Evolutionary conservation across 2,329 filamentous ascomycete species (phyloP).

Genomic region (Aureobasidium leucospermi): DNA sequence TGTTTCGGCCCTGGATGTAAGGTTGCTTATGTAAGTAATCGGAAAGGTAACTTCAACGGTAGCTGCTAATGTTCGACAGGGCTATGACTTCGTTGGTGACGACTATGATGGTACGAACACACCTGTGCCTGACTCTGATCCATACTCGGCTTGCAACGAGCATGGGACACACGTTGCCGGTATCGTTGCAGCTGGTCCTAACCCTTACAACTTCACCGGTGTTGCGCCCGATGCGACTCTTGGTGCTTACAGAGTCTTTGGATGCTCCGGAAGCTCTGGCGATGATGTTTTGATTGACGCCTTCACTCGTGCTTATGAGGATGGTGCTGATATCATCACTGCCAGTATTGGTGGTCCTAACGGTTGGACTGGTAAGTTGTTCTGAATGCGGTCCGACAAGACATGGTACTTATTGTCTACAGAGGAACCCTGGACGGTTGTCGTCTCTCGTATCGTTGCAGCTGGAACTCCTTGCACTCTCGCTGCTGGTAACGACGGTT

Average conservation of each 20-base stretch:
- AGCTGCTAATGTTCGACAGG: slow-evolving; percentile 22
- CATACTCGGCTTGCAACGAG: slow-evolving; percentile 49
- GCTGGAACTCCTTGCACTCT: slow-evolving; percentile 45
- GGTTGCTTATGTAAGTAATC: slow-evolving; percentile 36
- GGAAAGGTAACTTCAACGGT: neutral
- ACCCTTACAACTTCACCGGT: slow-evolving; percentile 50
- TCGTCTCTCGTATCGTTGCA: slow-evolving; percentile 36
- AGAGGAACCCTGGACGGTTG: slow-evolving; percentile 33
- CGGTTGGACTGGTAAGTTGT: slow-evolving; percentile 24
- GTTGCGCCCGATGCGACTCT: slow-evolving; percentile 51
- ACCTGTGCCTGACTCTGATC: slow-evolving; percentile 43
- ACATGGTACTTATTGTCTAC: neutral
- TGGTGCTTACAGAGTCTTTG: slow-evolving; percentile 52
- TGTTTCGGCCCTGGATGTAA: slow-evolving; percentile 55
- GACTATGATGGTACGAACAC: slow-evolving; percentile 29
- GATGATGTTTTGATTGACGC: slow-evolving; percentile 54
- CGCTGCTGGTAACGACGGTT: slow-evolving; percentile 47
- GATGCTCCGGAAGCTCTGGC: slow-evolving; percentile 43
- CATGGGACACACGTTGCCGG: slow-evolving; percentile 58
- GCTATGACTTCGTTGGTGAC: slow-evolving; percentile 53
- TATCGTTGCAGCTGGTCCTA: slow-evolving; percentile 52
- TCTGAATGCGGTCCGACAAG: neutral
- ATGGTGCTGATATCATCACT: slow-evolving; percentile 33
- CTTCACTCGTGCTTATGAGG: slow-evolving; percentile 54
- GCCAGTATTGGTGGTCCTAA: slow-evolving; percentile 28